Base-by-base conservation (phyloP, 106 monocot species). In the Dioscorea alata region DNA sequence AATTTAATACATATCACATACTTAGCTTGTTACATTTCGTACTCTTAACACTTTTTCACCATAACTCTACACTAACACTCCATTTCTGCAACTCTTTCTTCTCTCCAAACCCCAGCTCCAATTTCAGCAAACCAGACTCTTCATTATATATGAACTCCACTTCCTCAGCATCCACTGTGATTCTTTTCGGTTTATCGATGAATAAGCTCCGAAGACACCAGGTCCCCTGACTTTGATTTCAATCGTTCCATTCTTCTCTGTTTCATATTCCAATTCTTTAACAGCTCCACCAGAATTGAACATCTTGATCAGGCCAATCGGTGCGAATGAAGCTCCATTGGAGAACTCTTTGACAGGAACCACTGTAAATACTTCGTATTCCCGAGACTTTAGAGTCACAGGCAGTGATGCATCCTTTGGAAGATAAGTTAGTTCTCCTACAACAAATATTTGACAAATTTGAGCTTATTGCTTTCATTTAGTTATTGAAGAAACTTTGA, bases 261-360 rank as follows among this genome's bases (percentile, higher is more conserved):
- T 13, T 50, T 83, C 74, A 22, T 75, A 74, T 53, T 33, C 71
- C 51, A 83, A 54, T 22, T 81, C 78, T 65, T 75, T 80, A 22
- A 89, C 62, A 7, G 89, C 89, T 71, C 89, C 89, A 49, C 89
- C 82, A 69, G 89, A 85, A 51, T 89, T 89, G 72, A 89, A 85
- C 89, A 89, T 85, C 24, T 77, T 71, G 25, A 89, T 18, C 70
- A 89, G 70, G 7, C 89, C 89, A 49, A 89, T 78, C 0, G 90
- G 83, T 4, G 90, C 90, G 50, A 90, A 83, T 10, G 77, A 80
- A 50, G 65, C 60, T 60, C 80, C 83, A 61, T 78, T 70, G 3
- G 66, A 63, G 21, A 86, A 61, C 23, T 80, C 69, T 65, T 73
- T 76, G 42, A 80, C 64, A 8, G 82, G 82, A 58, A 74, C 74